Percentiles rank a stretch among this genome's conserved stretches.
Conservation (phyloP, 169 alveolate genomes). For the Eimeria praecox region DNA sequence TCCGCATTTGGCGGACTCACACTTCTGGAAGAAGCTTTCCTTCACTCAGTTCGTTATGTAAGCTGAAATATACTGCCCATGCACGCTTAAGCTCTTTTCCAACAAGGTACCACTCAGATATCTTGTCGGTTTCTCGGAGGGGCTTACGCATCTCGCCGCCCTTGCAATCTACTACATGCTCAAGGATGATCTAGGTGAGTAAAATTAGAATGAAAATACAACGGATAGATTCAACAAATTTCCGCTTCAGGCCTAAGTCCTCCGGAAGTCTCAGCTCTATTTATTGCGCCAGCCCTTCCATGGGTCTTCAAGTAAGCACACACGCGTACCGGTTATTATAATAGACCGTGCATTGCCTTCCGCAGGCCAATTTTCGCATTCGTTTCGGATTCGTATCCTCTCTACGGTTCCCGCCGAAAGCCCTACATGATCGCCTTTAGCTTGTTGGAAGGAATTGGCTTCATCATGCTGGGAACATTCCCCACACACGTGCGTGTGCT, state of each 20-base stretch:
- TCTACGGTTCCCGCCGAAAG: conserved; percentile 90
- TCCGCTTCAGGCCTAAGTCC: conserved; percentile 79
- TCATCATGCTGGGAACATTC: conserved; percentile 87
- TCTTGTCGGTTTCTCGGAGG: conserved; percentile 94
- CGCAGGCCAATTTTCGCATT: conserved; percentile 89
- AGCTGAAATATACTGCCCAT: not conserved
- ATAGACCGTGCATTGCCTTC: not conserved
- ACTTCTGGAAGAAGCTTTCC: conserved; percentile 50
- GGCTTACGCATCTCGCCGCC: conserved; percentile 93
- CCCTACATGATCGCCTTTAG: conserved; percentile 91
- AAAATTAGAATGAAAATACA: not conserved
- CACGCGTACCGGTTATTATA: not conserved
- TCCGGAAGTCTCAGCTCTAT: conserved; percentile 88
- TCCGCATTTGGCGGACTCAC: conserved; percentile 76
- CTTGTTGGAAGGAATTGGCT: conserved; percentile 89
- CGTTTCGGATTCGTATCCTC: conserved; percentile 88
- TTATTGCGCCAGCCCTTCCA: conserved; percentile 92
- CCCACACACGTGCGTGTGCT: conserved; percentile 84
- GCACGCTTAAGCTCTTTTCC: not conserved
- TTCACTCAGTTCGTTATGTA: conserved; percentile 81
- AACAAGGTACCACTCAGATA: conserved; percentile 82
- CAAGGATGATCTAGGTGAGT: conserved; percentile 90
- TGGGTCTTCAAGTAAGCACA: conserved; percentile 87
- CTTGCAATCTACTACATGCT: conserved; percentile 92
- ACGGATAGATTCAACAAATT: not conserved